Base-by-base conservation (phyloP, 305 asterid species). In the Solanum hybrid region DNA sequence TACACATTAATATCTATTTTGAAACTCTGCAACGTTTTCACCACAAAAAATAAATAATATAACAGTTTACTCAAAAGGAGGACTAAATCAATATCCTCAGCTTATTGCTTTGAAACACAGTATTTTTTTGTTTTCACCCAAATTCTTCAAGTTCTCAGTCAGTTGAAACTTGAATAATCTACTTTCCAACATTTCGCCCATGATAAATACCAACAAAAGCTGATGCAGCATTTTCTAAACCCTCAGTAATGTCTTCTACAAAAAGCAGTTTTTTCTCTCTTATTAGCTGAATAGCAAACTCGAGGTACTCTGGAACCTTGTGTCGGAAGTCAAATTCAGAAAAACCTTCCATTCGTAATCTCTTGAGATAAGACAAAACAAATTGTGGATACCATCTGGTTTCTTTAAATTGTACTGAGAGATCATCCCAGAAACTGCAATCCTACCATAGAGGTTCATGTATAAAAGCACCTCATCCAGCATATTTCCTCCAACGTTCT, bases 401-500 rank as follows among this genome's bases (percentile, higher is more conserved):
- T 92, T 89, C 91, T 92, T 94, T 19, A 91, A 95, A 72, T 93
- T 91, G 90, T 95, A 95, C 77, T 94, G 96, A 75, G 98, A 94
- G 92, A 94, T 94, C 95, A 95, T 88, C 79, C 97, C 98, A 81
- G 95, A 94, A 15, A 89, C 94, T n/a, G 93, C 93, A 72, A 95
- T 93, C 72, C 96, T 95, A 9, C 96, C 95, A 37, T 91, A 86
- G 73, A 78, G 19, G 38, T 88, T 93, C 95, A 94, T 94, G 95
- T 94, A 93, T 88, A 90, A 88, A 11, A 95, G 94, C 71, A 94
- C 97, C 8, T 94, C 94, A 26, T 95, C 97, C 1, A 95, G 91
- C 97, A 94, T 94, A 90, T 91, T 91, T 78, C 96, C 97, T n/a
- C 98, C 98, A 9, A 94, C 96, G 14, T 95, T 95, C 87, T 95